Evolutionary conservation across 2,329 filamentous ascomycete species (phyloP).

Genomic region (Colletotrichum higginsianum): DNA sequence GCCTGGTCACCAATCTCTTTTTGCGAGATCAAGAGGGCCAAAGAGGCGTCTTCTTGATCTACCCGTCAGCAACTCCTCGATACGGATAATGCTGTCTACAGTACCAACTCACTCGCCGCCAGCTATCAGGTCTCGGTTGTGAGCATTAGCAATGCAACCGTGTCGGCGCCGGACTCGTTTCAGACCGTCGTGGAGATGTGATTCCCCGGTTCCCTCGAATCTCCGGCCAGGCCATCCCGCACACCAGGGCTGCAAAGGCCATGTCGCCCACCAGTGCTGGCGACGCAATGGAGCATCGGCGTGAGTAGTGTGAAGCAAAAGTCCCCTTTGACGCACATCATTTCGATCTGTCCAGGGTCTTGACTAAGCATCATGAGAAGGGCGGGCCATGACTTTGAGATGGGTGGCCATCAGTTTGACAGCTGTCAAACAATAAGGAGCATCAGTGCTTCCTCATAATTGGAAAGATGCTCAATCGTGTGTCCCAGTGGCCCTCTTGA

Average conservation of each 20-base stretch:
- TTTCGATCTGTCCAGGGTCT: conserved; percentile 60
- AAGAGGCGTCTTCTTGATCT: conserved; percentile 56
- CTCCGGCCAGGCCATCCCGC: conserved; percentile 66
- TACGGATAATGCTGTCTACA: too few relatives aligned
- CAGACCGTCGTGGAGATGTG: conserved; percentile 64
- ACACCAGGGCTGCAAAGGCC: conserved; percentile 72
- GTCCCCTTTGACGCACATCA: conserved; percentile 61
- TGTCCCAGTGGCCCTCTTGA: conserved; percentile 25
- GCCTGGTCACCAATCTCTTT: conserved; percentile 62
- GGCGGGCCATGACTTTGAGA: too few relatives aligned
- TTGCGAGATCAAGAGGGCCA: conserved; percentile 62
- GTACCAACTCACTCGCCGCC: conserved; percentile 54
- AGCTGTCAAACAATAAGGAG: too few relatives aligned
- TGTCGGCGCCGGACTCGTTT: conserved; percentile 63
- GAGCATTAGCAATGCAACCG: conserved; percentile 73
- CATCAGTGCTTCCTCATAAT: too few relatives aligned
- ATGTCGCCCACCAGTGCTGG: conserved; percentile 73
- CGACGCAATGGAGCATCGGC: conserved; percentile 73
- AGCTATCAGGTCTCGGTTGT: conserved; percentile 71
- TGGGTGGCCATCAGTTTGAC: conserved; percentile 64
- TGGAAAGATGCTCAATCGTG: conserved; percentile 68
- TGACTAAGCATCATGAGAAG: conserved; percentile 67
- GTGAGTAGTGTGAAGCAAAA: conserved; percentile 74
- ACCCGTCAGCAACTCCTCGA: conserved; percentile 63
- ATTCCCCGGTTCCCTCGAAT: conserved; percentile 60